These are phyloP conservation scores for Pythium pectinolyticum DNA, from an alignment of 352 stramenopile species.

Conservation along the genomic window DNA sequence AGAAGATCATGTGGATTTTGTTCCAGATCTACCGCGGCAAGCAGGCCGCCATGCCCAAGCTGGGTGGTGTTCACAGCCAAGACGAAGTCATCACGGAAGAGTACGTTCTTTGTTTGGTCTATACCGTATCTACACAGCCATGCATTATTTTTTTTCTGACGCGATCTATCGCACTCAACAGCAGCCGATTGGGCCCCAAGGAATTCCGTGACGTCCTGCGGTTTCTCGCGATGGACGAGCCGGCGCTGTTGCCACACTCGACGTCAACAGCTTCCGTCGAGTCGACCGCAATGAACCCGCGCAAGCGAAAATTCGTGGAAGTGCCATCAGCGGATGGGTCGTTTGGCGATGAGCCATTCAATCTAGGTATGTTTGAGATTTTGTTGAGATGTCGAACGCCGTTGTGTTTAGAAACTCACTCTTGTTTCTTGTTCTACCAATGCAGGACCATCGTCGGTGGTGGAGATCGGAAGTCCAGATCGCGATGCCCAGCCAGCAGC, in stretches of 20 bases:
- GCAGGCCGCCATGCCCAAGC: constrained; percentile 65
- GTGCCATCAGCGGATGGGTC: constrained; percentile 31
- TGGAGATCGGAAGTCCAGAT: constrained; percentile 48
- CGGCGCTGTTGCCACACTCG: constrained; percentile 62
- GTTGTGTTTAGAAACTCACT: not conserved
- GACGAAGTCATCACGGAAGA: constrained; percentile 73
- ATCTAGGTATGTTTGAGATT: constrained; percentile 32
- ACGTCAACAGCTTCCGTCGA: constrained; percentile 39
- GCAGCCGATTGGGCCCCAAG: constrained; percentile 76
- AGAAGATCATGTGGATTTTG: constrained; percentile 91
- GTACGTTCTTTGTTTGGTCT: constrained; percentile 49
- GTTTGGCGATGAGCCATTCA: constrained; percentile 35
- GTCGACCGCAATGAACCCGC: constrained; percentile 33
- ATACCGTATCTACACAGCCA: constrained; percentile 20
- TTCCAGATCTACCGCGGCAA: constrained; percentile 90
- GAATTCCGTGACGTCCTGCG: constrained; percentile 84
- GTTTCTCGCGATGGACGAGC: constrained; percentile 86
- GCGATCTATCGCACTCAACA: no score
- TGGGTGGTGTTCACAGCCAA: constrained; percentile 57
- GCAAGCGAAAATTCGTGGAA: constrained; percentile 87
- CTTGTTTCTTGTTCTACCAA: not conserved
- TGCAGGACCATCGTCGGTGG: constrained; percentile 42
- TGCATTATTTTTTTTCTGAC: no score
- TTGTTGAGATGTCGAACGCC: not conserved
- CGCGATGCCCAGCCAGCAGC: constrained; percentile 34